Evolutionary conservation across 768 basidiomycete genomes (phyloP), one percentile per base, ranked within the genome.

Genomic region (Gautieria morchelliformis): DNA sequence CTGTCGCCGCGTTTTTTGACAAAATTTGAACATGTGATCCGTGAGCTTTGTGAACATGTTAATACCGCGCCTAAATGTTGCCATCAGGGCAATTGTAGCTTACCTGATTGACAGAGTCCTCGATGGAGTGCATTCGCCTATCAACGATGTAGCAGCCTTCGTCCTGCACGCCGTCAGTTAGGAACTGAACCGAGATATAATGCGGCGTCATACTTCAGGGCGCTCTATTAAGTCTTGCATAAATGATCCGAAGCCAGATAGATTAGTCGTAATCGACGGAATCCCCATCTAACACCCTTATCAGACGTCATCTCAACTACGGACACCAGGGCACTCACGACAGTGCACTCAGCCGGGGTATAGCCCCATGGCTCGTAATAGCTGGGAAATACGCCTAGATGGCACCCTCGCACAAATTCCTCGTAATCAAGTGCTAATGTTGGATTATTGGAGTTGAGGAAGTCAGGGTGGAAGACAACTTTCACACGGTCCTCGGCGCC

Each of bases 321-420:
- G 35, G 20, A 37, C 14, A 53, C 19, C 12, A 44, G 15, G 32
- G 49, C 30, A 75, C 86, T 62, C 72, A 88, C 87, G 39, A 99
- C 96, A n/a, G 96, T 98, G 69, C 96, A 98, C 69, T 98, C 95
- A 1, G 95, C 95, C 0, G 95, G 95, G 1, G 93, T 96, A 67
- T 96, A 96, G 0, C 91, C 91, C 91, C 91, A 93, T 3, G 92
- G 92, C 72, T 94, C 90, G 68, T 96, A 97, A 67, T 97, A 98
- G 62, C 87, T 91, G 2, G 96, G 95, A 80, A 99, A 99, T 41
- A 99, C 95, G 49, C 96, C 96, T 50, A 99, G 74, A 75, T 99
- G 96, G 67, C 95, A 97, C 1, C 96, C 96, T 61, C 96, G 78
- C 39, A 98, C 96, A 66, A 99, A 99, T 72, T 99, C 96, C 70